These are phyloP conservation scores for Remersonia thermophila DNA, from an alignment of 2,329 filamentous ascomycete genomes.

Conservation along the genomic window DNA sequence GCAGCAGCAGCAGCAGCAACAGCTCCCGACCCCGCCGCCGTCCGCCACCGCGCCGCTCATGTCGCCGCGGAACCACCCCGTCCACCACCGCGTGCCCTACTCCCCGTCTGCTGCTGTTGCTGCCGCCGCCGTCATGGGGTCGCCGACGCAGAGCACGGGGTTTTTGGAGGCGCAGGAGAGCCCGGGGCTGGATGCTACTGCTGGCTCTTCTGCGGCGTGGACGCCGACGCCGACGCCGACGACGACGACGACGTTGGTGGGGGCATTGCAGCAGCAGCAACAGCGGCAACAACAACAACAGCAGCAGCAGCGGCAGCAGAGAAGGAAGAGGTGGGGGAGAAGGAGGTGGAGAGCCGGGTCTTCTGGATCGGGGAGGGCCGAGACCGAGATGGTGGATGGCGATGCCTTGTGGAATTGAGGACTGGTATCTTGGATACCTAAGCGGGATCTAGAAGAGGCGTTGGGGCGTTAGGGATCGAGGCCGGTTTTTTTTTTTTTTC, in stretches of 20 bases:
- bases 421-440: no score
- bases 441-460: no score
- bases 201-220: no score
- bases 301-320: slow-evolving; percentile 1
- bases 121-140: slow-evolving; percentile 2
- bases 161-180: slow-evolving; percentile 5
- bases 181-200: slow-evolving; percentile 4
- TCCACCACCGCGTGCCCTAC: slow-evolving; percentile 11
- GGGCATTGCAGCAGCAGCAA: not conserved
- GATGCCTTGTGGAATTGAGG: slow-evolving; percentile 8
- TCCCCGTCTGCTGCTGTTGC: not conserved
- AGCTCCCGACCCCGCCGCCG: not conserved
- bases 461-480: no score
- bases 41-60: slow-evolving; percentile 1
- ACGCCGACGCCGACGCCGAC: no score
- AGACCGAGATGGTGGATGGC: slow-evolving; percentile 3
- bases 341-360: no score
- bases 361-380: not conserved
- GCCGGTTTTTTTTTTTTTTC: no score
- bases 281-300: no score
- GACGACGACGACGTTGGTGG: slow-evolving; percentile 1
- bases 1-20: not conserved
- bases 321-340: slow-evolving; percentile 1
- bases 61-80: slow-evolving; percentile 10
- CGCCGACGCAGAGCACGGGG: slow-evolving; percentile 6